phyloP scores from a whole-genome alignment of 2,329 filamentous ascomycete species.

The Aquanectria penicillioides region DNA sequence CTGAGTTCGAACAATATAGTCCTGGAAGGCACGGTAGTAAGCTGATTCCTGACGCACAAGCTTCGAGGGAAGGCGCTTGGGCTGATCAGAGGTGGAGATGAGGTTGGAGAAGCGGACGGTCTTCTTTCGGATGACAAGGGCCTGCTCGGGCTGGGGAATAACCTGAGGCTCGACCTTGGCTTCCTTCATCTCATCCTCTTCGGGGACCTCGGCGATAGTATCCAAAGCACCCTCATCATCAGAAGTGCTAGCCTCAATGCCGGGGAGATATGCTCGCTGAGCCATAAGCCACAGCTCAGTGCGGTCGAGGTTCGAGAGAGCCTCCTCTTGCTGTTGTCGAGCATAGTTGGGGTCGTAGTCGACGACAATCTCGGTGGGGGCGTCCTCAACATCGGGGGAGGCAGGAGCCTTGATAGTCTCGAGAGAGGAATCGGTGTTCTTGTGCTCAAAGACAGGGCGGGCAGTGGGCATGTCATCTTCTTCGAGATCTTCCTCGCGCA shows the following conservation, averaged over 20 bases:
- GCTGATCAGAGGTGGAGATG: constrained; percentile 55
- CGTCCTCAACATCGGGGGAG: constrained; percentile 64
- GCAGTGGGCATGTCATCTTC: constrained; percentile 74
- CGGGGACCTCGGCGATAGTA: constrained; percentile 48
- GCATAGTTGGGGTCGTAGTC: constrained; percentile 82
- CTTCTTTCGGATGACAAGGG: constrained; percentile 66
- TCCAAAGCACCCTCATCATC: constrained; percentile 50
- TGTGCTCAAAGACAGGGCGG: constrained; percentile 54
- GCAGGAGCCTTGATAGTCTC: constrained; percentile 46
- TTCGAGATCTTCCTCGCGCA: constrained; percentile 58
- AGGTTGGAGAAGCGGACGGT: constrained; percentile 77
- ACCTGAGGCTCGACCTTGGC: constrained; percentile 41
- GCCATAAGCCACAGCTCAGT: constrained; percentile 88
- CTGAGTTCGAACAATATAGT: constrained; percentile 73
- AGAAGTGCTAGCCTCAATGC: constrained; percentile 62
- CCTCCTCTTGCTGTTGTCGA: constrained; percentile 75
- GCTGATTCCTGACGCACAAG: constrained; percentile 73
- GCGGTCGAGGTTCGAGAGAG: constrained; percentile 80
- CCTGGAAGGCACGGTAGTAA: constrained; percentile 89
- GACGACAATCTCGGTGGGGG: constrained; percentile 71
- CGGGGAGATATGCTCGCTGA: constrained; percentile 80
- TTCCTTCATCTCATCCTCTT: constrained; percentile 43
- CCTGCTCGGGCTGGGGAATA: constrained; percentile 37
- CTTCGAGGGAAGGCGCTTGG: constrained; percentile 62
- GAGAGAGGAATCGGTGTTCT: constrained; percentile 43